Evolutionary conservation across 352 stramenopile species (phyloP), one percentile per base, ranked within the genome.

Genomic region (Phytophthora cajani): DNA sequence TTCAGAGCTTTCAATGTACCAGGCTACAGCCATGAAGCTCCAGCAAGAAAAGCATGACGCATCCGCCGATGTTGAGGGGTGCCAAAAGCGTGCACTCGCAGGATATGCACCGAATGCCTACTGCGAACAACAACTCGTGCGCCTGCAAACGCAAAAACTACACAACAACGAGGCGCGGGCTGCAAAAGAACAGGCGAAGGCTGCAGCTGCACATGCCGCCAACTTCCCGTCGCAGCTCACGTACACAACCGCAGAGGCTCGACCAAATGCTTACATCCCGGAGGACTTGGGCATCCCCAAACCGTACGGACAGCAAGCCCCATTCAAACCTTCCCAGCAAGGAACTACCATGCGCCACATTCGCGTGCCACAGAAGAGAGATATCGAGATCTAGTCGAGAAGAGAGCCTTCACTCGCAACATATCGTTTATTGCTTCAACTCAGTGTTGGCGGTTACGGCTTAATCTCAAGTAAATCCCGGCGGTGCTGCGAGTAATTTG

Each of bases 1-100:
- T 4, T 97, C 87, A 2, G 95, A 98, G 80, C 74, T 98, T 10
- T 97, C 88, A 14, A 98, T 98, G 94, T 98, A 98, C 74, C 94
- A 98, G 68, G 94, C 95, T 9, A 98, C 94, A 11, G 90, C 93
- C 17, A 93, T 98, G 77, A 97, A 97, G 68, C 82, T 98, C 4
- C 89, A 98, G 67, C 90, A 98, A 62, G 93, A 98, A 67, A 98
- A 97, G 66, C 81, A 94, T 63, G 79, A 94, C 40, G 59, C 69
- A 16, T 71, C 82, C 32, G 84, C 85, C 19, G 85, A 93, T 36
- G 77, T 95, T 9, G 81, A 95, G 36, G 85, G 94, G 21, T 85
- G 77, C 11, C 68, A 75, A 8, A 88, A 85, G 57, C 82, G 81
- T 1, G 63, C 87, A 46, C 69, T 92, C 5, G 70, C 84, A 12